Conservation (phyloP, 1,284 basidiomycete genomes). For the Calocybe gambosa region DNA sequence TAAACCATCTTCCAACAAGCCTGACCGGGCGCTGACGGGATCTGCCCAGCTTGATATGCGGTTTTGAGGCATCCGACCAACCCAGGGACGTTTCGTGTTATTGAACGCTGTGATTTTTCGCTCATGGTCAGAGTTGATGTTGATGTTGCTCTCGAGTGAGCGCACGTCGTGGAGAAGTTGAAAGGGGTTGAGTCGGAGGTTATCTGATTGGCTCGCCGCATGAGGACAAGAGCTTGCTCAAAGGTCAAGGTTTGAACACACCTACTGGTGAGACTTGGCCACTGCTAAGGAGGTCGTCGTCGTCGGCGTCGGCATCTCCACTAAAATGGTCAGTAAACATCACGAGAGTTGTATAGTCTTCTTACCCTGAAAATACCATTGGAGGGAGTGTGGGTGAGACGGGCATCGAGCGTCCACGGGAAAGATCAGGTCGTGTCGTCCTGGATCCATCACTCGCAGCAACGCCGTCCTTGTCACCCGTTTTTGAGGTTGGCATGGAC, state of each 20-base stretch:
- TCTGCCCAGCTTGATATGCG: constrained; percentile 51
- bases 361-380: constrained; percentile 25
- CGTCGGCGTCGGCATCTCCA: constrained; percentile 33
- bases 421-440: constrained; percentile 10
- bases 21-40: constrained; percentile 36
- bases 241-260: constrained; percentile 22
- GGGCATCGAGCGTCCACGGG: constrained; percentile 6
- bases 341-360: background rate
- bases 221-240: too few species aligned
- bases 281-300: constrained; percentile 64
- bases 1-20: constrained; percentile 12
- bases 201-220: constrained; percentile 28
- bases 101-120: constrained; percentile 41
- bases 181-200: constrained; percentile 37
- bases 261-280: constrained; percentile 67
- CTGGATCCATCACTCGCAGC: constrained; percentile 1
- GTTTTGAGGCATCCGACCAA: constrained; percentile 22
- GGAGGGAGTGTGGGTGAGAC: constrained; percentile 28
- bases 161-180: constrained; percentile 25
- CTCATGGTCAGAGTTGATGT: constrained; percentile 34
- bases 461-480: constrained; percentile 1
- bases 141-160: constrained; percentile 36
- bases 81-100: constrained; percentile 36
- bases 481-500: constrained; percentile 10
- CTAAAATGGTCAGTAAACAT: constrained; percentile 6